Evolutionary conservation across 129 eudicot genomes (phyloP).

Genomic region (Deinandra increscens): DNA sequence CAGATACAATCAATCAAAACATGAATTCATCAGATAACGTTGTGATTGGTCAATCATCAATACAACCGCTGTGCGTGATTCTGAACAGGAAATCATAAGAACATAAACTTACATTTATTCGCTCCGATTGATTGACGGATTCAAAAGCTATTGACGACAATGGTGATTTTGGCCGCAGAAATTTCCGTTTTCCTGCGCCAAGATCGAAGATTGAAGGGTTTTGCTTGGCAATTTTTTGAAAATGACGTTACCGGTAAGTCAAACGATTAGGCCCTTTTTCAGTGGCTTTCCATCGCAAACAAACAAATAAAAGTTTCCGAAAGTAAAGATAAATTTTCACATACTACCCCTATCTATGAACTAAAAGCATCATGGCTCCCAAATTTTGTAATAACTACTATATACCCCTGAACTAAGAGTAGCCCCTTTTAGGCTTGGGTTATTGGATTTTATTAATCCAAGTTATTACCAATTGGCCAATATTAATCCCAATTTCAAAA

Average conservation of each 20-base stretch:
- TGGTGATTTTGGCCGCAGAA: slow-evolving; percentile 25
- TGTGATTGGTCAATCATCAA: background rate
- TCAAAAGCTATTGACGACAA: background rate
- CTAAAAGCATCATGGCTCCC: background rate
- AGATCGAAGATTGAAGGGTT: slow-evolving; percentile 23
- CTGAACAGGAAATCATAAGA: background rate
- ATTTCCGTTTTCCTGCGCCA: slow-evolving; percentile 20
- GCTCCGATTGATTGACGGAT: slow-evolving; percentile 10
- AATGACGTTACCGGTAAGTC: slow-evolving; percentile 22
- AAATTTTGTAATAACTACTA: background rate
- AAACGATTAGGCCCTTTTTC: slow-evolving; percentile 1
- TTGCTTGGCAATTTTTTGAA: slow-evolving; percentile 13
- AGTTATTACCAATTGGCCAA: too few relatives aligned
- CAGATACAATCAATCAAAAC: slow-evolving; percentile 1
- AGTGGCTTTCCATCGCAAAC: slow-evolving; percentile 10
- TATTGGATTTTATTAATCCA: too few relatives aligned
- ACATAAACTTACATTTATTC: slow-evolving; percentile 16
- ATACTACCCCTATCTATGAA: background rate
- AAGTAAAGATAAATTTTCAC: background rate
- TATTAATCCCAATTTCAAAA: too few relatives aligned
- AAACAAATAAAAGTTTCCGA: background rate
- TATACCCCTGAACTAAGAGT: background rate
- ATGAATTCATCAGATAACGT: background rate
- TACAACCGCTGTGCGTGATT: slow-evolving; percentile 3
- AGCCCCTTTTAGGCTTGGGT: too few relatives aligned